Conservation (phyloP, 805 yeast species). For the Wickerhamomyces bisporus region DNA sequence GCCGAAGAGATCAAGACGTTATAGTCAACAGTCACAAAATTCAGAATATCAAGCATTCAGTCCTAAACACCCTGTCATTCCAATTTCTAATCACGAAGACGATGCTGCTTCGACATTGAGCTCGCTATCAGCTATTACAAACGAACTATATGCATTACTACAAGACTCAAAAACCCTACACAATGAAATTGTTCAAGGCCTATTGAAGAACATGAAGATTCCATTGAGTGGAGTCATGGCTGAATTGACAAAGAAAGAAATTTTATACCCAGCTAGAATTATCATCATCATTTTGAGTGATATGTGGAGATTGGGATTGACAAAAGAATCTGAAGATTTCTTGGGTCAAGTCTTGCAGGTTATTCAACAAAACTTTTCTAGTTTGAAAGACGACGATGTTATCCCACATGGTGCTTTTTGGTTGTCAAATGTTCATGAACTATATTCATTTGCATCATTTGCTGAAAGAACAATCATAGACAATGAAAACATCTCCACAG, state of each 20-base stretch:
- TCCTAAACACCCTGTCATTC: constrained; percentile 57
- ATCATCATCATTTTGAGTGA: constrained; percentile 88
- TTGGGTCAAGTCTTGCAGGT: constrained; percentile 84
- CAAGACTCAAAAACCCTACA: constrained; percentile 70
- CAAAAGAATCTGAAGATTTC: constrained; percentile 86
- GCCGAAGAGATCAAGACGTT: constrained; percentile 29
- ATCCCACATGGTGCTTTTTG: constrained; percentile 94
- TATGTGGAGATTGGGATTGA: constrained; percentile 96
- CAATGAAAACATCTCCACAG: constrained; percentile 71
- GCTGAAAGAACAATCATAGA: constrained; percentile 90
- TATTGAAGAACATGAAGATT: constrained; percentile 76
- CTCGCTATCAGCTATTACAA: constrained; percentile 66
- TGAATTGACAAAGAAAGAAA: constrained; percentile 81
- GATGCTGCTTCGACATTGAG: constrained; percentile 37
- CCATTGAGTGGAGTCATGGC: constrained; percentile 85
- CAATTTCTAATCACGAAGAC: constrained; percentile 46
- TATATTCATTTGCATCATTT: constrained; percentile 88
- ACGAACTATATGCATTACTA: constrained; percentile 64
- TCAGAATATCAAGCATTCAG: constrained; percentile 22
- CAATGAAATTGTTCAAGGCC: constrained; percentile 79
- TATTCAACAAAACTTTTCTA: constrained; percentile 77
- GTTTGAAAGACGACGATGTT: constrained; percentile 79
- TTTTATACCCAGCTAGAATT: constrained; percentile 92
- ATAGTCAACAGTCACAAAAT: constrained; percentile 36
- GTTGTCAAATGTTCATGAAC: constrained; percentile 94